phyloP scores from a whole-genome alignment of 306 rosid species.

The Adenanthera pavonina region DNA sequence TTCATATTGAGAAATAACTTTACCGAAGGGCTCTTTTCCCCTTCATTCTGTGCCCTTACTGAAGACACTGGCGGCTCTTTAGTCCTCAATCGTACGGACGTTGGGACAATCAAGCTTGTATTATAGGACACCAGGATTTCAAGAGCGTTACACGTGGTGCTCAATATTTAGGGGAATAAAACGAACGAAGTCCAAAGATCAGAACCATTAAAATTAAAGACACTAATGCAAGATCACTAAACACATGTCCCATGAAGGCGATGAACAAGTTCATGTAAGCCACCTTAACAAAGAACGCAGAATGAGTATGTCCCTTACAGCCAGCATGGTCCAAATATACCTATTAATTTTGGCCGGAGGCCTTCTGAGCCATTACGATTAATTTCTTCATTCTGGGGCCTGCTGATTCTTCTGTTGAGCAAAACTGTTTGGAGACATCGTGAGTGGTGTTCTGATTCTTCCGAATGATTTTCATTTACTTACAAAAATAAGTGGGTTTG shows the following conservation, averaged over 20 bases:
- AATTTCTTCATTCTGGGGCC: too few relatives aligned
- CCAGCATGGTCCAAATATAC: neutral
- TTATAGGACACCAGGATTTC: slow-evolving; percentile 42
- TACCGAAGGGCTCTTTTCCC: neutral
- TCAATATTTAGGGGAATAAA: too few relatives aligned
- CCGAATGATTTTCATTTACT: too few relatives aligned
- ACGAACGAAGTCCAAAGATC: neutral
- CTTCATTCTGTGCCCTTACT: neutral
- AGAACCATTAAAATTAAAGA: neutral
- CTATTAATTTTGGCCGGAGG: neutral
- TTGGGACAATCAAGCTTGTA: neutral
- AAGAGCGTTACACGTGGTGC: slow-evolving; percentile 31
- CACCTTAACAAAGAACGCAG: too few relatives aligned
- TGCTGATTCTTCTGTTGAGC: too few relatives aligned
- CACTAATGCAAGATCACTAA: neutral
- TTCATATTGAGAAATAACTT: neutral
- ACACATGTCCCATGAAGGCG: neutral
- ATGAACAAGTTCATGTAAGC: neutral
- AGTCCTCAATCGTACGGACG: neutral
- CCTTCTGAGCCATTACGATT: neutral
- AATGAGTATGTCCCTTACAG: neutral
- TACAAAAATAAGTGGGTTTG: too few relatives aligned
- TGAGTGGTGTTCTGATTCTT: too few relatives aligned
- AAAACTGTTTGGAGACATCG: too few relatives aligned
- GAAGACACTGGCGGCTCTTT: neutral